phyloP scores from a whole-genome alignment of 2,329 filamentous ascomycete genomes.

The Hypoxylon sp. region DNA sequence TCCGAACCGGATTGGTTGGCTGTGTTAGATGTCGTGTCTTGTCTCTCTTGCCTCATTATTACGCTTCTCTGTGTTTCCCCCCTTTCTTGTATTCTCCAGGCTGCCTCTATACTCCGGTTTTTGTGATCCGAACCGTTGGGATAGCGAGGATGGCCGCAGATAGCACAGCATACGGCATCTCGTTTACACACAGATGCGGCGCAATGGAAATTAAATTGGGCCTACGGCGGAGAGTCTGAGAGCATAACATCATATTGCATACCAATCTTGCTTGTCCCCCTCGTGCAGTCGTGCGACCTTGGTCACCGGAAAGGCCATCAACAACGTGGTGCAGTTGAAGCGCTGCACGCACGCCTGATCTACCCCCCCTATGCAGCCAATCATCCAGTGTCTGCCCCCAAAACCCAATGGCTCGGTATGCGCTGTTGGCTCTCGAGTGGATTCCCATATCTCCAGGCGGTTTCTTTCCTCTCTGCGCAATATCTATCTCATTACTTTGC shows the following conservation, averaged over 20 bases:
- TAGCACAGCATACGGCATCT: constrained; percentile 26
- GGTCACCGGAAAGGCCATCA: constrained; percentile 27
- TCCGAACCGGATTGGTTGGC: neutral
- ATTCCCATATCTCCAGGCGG: constrained; percentile 15
- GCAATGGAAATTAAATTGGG: constrained; percentile 31
- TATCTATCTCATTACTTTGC: constrained; percentile 17
- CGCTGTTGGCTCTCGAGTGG: constrained; percentile 37
- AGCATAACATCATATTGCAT: constrained; percentile 43
- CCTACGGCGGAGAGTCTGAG: constrained; percentile 19
- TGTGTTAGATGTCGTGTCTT: neutral
- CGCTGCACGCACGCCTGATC: constrained; percentile 44
- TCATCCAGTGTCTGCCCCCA: constrained; percentile 24
- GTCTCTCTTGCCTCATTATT: neutral
- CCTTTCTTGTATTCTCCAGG: constrained; percentile 11
- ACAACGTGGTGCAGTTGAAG: constrained; percentile 41
- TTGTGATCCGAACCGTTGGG: constrained; percentile 28
- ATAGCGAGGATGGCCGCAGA: constrained; percentile 32
- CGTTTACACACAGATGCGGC: constrained; percentile 29
- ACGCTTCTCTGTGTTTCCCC: neutral
- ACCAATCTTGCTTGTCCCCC: constrained; percentile 34
- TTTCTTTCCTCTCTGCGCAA: constrained; percentile 11
- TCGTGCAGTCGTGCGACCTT: constrained; percentile 26
- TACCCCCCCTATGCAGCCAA: constrained; percentile 34
- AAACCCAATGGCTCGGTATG: constrained; percentile 37
- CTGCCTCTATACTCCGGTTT: constrained; percentile 27